phyloP scores from a whole-genome alignment of 2,329 filamentous ascomycete genomes.

The Diaporthe sp. region DNA sequence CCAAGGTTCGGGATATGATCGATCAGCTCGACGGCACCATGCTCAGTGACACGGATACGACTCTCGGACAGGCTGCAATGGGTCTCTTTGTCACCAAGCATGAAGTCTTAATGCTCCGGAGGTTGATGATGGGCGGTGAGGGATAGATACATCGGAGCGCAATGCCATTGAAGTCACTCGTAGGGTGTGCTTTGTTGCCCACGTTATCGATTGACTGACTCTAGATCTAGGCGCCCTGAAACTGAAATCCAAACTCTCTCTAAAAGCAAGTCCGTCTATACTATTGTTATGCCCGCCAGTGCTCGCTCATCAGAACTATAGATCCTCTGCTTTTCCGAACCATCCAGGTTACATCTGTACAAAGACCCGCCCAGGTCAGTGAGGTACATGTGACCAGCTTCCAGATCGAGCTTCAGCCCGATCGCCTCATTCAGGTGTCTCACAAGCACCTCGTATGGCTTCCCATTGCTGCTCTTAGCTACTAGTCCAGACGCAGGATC shows the following conservation, averaged over 20 bases:
- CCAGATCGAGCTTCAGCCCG: slow-evolving; percentile 40
- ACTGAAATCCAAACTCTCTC: not conserved
- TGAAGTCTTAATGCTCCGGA: slow-evolving; percentile 62
- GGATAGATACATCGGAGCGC: not conserved
- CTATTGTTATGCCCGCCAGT: slow-evolving; percentile 21
- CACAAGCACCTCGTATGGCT: slow-evolving; percentile 40
- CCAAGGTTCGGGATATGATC: slow-evolving; percentile 63
- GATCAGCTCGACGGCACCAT: slow-evolving; percentile 57
- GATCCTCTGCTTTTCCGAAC: slow-evolving; percentile 38
- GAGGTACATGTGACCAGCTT: slow-evolving; percentile 34
- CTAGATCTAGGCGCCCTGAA: not conserved
- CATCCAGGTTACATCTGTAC: slow-evolving; percentile 36
- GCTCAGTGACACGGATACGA: slow-evolving; percentile 39
- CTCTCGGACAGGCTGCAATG: slow-evolving; percentile 34
- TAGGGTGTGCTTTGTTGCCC: not conserved
- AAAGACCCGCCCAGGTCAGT: slow-evolving; percentile 41
- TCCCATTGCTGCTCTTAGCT: not conserved
- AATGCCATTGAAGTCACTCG: not conserved
- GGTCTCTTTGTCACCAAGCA: slow-evolving; percentile 66
- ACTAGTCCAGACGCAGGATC: slow-evolving; percentile 28
- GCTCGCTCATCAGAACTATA: slow-evolving; percentile 35
- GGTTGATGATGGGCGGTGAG: slow-evolving; percentile 40
- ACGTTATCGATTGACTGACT: not conserved
- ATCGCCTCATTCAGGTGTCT: slow-evolving; percentile 42
- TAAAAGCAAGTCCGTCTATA: not conserved